A percentile compares a stretch with the other conserved stretches of the same genome.
These are phyloP conservation scores for Globisporangium canariense DNA, from an alignment of 352 stramenopile genomes.

Conservation along the genomic window DNA sequence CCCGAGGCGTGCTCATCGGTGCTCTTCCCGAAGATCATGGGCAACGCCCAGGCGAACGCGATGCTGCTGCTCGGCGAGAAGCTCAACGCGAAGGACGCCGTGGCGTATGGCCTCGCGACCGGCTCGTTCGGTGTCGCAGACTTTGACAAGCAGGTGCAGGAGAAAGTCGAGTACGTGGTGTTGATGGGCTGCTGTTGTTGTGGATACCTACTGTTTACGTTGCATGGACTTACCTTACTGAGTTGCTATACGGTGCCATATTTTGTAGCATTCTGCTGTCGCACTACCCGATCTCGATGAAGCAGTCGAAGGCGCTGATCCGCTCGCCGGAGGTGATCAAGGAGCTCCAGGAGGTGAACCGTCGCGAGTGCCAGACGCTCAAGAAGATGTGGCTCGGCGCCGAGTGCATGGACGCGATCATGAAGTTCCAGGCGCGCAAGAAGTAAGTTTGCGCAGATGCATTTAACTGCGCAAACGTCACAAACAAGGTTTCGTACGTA, in stretches of 20 bases:
- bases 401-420: conserved; percentile 75
- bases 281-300: conserved; percentile 60
- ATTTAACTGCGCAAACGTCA: too few relatives aligned
- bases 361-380: conserved; percentile 54
- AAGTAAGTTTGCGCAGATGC: conserved; percentile 16
- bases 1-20: conserved; percentile 90
- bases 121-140: conserved; percentile 52
- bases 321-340: conserved; percentile 39
- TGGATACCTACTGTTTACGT: too few relatives aligned
- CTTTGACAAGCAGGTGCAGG: conserved; percentile 54
- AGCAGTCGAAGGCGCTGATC: conserved; percentile 62
- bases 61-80: conserved; percentile 84
- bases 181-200: not conserved
- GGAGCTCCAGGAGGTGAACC: conserved; percentile 56
- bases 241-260: not conserved
- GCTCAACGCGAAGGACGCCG: conserved; percentile 56
- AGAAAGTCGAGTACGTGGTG: conserved; percentile 54
- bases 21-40: conserved; percentile 85
- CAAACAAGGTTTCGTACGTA: too few relatives aligned
- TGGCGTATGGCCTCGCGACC: conserved; percentile 45
- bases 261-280: conserved; percentile 45
- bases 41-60: conserved; percentile 80
- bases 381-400: conserved; percentile 69
- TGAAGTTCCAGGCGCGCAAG: conserved; percentile 75
- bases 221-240: too few relatives aligned